Conservation (phyloP, 108 stramenopile species). For the Phaeodactylum tricornutum region DNA sequence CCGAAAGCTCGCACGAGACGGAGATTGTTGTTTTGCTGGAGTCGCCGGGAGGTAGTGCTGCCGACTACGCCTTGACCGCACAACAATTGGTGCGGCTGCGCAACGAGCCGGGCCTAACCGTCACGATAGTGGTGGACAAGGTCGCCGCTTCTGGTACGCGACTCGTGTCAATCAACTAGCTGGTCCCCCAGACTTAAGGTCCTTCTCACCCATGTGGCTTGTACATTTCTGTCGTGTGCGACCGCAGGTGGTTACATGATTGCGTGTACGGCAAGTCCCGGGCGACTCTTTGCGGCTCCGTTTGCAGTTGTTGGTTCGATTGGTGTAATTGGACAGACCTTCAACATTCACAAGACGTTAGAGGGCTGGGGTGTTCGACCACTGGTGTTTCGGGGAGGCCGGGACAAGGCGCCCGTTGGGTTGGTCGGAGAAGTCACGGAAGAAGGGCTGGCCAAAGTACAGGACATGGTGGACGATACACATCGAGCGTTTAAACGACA, state of each 20-base stretch:
- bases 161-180: neutral
- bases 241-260: constrained; percentile 79
- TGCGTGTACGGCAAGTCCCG: constrained; percentile 60
- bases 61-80: constrained; percentile 64
- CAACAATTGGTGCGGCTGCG: constrained; percentile 57
- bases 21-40: constrained; percentile 68
- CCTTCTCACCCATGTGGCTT: too few relatives aligned
- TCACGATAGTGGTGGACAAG: constrained; percentile 69
- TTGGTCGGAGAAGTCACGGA: constrained; percentile 67
- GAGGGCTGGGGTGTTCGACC: constrained; percentile 54
- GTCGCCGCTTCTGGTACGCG: constrained; percentile 39
- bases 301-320: constrained; percentile 75
- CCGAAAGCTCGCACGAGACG: constrained; percentile 5
- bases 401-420: constrained; percentile 67
- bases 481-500: constrained; percentile 68
- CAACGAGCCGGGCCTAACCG: constrained; percentile 39
- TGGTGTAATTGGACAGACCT: constrained; percentile 60
- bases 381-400: constrained; percentile 63
- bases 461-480: constrained; percentile 57
- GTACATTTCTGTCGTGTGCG: constrained; percentile 7
- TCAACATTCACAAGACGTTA: constrained; percentile 59
- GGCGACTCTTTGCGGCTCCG: constrained; percentile 59
- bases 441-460: constrained; percentile 52
- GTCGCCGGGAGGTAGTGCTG: constrained; percentile 66
- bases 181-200: too few relatives aligned